A percentile compares a stretch with the other conserved stretches of the same genome.
phyloP scores from a whole-genome alignment of 1,139 yeast species.

The Scheffersomyces titani region DNA sequence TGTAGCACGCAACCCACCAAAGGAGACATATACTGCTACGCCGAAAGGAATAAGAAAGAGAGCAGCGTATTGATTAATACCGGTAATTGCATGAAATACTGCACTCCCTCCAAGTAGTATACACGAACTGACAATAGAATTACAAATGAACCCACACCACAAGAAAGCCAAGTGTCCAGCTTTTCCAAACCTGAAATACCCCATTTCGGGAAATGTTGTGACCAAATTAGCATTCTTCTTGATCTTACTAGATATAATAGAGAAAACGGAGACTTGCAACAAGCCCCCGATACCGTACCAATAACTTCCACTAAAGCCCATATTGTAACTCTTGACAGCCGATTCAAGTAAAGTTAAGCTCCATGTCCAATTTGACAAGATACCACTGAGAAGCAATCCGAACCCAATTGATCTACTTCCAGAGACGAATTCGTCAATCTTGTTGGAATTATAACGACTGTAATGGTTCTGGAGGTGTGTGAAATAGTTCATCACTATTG shows the following conservation, averaged over 20 bases:
- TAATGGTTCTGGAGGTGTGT: constrained; percentile 31
- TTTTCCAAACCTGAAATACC: constrained; percentile 35
- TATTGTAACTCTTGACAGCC: constrained; percentile 22
- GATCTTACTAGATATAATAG: constrained; percentile 36
- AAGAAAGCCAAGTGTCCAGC: constrained; percentile 37
- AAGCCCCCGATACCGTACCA: constrained; percentile 38
- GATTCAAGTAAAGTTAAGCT: constrained; percentile 34
- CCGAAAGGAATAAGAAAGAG: constrained; percentile 37
- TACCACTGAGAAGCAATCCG: constrained; percentile 33
- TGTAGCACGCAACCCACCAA: constrained; percentile 50
- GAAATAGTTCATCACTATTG: constrained; percentile 29
- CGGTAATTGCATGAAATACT: constrained; percentile 36
- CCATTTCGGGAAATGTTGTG: constrained; percentile 44
- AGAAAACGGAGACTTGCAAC: constrained; percentile 37
- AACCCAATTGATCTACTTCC: constrained; percentile 36
- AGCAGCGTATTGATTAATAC: constrained; percentile 37
- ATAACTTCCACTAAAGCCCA: constrained; percentile 29
- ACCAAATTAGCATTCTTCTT: constrained; percentile 39
- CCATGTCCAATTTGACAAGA: constrained; percentile 42
- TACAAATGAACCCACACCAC: constrained; percentile 38
- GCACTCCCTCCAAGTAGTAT: constrained; percentile 41
- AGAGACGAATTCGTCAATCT: constrained; percentile 38
- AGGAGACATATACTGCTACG: constrained; percentile 41
- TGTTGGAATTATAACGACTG: constrained; percentile 23
- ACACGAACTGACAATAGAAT: constrained; percentile 37